phyloP scores from a whole-genome alignment of 768 basidiomycete genomes.

The Auricularia sp. region DNA sequence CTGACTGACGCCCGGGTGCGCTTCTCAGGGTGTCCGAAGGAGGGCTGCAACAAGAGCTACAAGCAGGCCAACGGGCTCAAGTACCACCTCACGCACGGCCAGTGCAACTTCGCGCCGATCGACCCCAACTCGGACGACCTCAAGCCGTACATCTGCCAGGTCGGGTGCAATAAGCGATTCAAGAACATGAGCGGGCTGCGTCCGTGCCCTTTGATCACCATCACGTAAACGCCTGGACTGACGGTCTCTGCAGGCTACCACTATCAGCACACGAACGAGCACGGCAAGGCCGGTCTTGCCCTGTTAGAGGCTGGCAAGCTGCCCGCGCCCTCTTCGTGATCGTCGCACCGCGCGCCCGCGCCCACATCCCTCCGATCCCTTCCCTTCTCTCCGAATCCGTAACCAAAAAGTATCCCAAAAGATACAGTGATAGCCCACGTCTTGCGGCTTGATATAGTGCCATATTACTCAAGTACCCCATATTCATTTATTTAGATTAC shows the following conservation, averaged over 20 bases:
- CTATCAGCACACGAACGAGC: conserved; percentile 93
- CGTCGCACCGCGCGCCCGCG: too few relatives aligned
- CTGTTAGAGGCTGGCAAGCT: conserved; percentile 68
- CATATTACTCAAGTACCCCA: too few relatives aligned
- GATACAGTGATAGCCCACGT: too few relatives aligned
- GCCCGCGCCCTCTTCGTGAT: not conserved
- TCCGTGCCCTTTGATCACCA: conserved; percentile 12
- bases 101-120: conserved; percentile 86
- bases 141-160: conserved; percentile 81
- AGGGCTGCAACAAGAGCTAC: conserved; percentile 92
- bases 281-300: conserved; percentile 80
- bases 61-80: conserved; percentile 94
- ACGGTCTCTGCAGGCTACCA: conserved; percentile 45
- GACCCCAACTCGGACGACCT: conserved; percentile 48
- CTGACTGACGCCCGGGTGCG: conserved; percentile 13
- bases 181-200: conserved; percentile 98
- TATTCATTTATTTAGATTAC: too few relatives aligned
- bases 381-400: too few relatives aligned
- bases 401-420: too few relatives aligned
- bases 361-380: too few relatives aligned
- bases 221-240: not conserved
- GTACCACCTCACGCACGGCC: conserved; percentile 88
- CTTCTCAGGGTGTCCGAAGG: conserved; percentile 63
- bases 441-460: too few relatives aligned
- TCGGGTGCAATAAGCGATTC: conserved; percentile 79